Evolutionary conservation across 1,284 basidiomycete genomes (phyloP).

Genomic region (Trametes sp.): DNA sequence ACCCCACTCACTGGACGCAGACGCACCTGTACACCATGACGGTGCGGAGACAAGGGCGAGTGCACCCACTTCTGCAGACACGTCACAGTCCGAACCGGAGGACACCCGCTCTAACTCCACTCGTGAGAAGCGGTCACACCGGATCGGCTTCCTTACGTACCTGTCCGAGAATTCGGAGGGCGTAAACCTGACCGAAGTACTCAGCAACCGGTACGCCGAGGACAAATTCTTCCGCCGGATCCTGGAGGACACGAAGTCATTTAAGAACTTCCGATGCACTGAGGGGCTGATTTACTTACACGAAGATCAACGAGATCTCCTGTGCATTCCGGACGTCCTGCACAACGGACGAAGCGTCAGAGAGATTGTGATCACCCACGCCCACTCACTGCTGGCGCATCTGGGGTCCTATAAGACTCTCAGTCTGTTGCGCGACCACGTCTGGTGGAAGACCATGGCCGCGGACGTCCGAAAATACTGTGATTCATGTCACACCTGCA

Average conservation of each 20-base stretch:
- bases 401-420: conserved; percentile 37
- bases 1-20: too few relatives aligned
- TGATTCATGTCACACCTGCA: conserved; percentile 36
- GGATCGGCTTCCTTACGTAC: not conserved
- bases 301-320: not conserved
- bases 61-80: too few relatives aligned
- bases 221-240: conserved; percentile 6
- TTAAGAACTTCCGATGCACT: conserved; percentile 3
- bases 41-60: too few relatives aligned
- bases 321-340: conserved; percentile 33
- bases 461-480: conserved; percentile 35
- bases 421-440: conserved; percentile 34
- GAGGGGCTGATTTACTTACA: conserved; percentile 1
- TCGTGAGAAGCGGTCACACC: not conserved
- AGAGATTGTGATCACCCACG: conserved; percentile 38
- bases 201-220: conserved; percentile 15
- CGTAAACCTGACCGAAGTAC: conserved; percentile 24
- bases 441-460: conserved; percentile 41
- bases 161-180: conserved; percentile 29
- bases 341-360: conserved; percentile 25
- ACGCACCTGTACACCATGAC: too few relatives aligned
- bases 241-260: not conserved
- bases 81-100: not conserved
- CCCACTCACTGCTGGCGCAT: conserved; percentile 40
- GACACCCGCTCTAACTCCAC: not conserved